Evolutionary conservation across 768 basidiomycete species (phyloP), one percentile per base, ranked within the genome.

Genomic region (Lactarius hatsudake): DNA sequence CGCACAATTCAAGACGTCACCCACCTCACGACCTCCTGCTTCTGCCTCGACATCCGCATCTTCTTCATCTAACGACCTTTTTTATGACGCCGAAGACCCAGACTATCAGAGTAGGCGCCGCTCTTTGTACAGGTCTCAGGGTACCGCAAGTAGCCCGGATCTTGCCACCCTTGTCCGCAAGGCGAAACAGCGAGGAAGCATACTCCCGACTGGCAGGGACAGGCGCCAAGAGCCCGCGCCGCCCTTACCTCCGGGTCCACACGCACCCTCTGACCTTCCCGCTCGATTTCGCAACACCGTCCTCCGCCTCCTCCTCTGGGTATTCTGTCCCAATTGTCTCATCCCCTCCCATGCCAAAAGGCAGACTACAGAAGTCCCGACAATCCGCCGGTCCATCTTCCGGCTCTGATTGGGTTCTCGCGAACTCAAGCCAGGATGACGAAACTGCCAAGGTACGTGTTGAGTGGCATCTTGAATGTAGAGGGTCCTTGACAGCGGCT

Each of bases 61-160:
- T 9, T 82, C 84, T 23, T 83, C 86, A 48, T 83, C 83, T 32
- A 79, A 82, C 72, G 87, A 88, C 66, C 73, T 88, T 55, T 84
- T 84, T 73, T 83, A 82, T 76, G 89, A 91, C 76, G 81, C 83
- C 42, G 87, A 89, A 68, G 87, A 90, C 74, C 72, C 76, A 12
- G 89, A 89, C 72, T 82, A 85, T 73, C 87, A 89, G 72, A 86
- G 84, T 9, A 91, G 91, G 75, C 84, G 93, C 55, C 85, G 93
- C 59, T 92, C 90, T 69, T 86, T 97, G 80, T 95, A 94, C 75
- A 83, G 95, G 65, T 89, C 91, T 23, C 83, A 91, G 13, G 95
- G 94, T 53, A 96, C 93, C 9, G 90, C 94, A 40, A 93, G 91
- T 72, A 94, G 90, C 74, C 96, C 95, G 32, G 95, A 98, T 77